Conservation (phyloP, 495 filamentous ascomycete genomes). For the Daldinia concentrica region DNA sequence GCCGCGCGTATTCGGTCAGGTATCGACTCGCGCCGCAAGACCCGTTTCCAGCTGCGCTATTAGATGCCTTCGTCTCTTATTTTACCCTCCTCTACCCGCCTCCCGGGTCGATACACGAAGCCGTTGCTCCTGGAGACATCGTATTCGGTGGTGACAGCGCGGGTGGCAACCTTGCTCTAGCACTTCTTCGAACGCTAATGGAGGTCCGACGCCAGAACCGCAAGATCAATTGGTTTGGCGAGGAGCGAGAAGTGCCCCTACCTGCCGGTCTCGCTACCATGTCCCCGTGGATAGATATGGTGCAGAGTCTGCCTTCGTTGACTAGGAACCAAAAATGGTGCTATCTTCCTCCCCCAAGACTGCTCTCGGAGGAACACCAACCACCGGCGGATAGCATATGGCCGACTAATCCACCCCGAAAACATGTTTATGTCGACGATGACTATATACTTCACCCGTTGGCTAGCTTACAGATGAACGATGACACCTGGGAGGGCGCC, state of each 20-base stretch:
- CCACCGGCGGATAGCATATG: conserved; percentile 70
- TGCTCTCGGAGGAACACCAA: conserved; percentile 43
- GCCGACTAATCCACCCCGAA: conserved; percentile 75
- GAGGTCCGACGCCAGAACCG: conserved; percentile 67
- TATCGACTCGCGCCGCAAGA: conserved; percentile 89
- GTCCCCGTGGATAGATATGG: conserved; percentile 82
- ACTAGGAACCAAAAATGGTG: conserved; percentile 70
- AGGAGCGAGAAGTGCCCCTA: conserved; percentile 63
- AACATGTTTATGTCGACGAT: conserved; percentile 73
- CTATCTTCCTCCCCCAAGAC: conserved; percentile 68
- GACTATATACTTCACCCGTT: conserved; percentile 75
- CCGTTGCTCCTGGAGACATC: conserved; percentile 75
- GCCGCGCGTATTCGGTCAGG: conserved; percentile 78
- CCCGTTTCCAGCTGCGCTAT: conserved; percentile 81
- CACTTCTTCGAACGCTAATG: conserved; percentile 77
- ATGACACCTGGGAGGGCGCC: conserved; percentile 69
- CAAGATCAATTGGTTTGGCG: conserved; percentile 71
- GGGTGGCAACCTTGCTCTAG: conserved; percentile 78
- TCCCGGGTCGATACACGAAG: conserved; percentile 72
- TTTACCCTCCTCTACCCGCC: conserved; percentile 85
- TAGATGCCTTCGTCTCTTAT: conserved; percentile 86
- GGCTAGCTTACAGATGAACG: conserved; percentile 72
- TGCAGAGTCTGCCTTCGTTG: conserved; percentile 76
- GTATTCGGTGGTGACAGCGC: conserved; percentile 88
- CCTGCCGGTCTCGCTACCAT: conserved; percentile 73